Evolutionary conservation across 2,329 filamentous ascomycete genomes (phyloP).

Genomic region (Paecilomyces sp.): DNA sequence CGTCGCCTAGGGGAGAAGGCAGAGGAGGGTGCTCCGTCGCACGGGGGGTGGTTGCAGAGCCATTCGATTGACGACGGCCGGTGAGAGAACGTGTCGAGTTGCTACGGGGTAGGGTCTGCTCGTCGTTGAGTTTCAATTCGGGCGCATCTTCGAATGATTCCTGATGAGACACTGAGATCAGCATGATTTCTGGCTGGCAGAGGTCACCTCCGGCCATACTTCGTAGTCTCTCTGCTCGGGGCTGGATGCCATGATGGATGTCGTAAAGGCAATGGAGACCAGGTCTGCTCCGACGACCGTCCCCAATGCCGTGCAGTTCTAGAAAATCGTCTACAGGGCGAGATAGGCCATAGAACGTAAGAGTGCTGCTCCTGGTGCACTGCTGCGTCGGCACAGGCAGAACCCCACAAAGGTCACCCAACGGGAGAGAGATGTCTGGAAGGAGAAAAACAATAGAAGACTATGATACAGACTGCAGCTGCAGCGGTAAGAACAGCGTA

Average conservation of each 20-base stretch:
- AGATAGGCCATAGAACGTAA: conserved; percentile 5
- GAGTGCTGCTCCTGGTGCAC: background rate
- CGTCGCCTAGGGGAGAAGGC: conserved; percentile 14
- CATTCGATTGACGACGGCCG: conserved; percentile 35
- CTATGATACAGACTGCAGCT: background rate
- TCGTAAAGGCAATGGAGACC: conserved; percentile 1
- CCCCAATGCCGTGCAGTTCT: background rate
- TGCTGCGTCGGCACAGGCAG: background rate
- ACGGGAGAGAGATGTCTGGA: background rate
- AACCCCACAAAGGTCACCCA: background rate
- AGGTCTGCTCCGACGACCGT: conserved; percentile 2
- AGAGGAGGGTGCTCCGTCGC: conserved; percentile 23
- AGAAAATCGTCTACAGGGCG: conserved; percentile 2
- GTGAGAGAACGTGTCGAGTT: conserved; percentile 58
- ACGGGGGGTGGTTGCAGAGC: conserved; percentile 29
- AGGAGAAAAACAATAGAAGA: background rate
- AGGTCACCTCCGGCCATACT: conserved; percentile 18
- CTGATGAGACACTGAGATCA: conserved; percentile 33
- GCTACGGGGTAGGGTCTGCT: conserved; percentile 24
- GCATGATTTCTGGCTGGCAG: conserved; percentile 5
- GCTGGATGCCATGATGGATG: conserved; percentile 27
- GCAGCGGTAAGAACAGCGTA: background rate
- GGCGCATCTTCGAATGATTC: conserved; percentile 78
- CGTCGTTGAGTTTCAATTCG: conserved; percentile 29
- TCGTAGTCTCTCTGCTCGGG: conserved; percentile 36